Base-by-base conservation (phyloP, 257 asterid genomes). In the Solanum stenotomum region DNA sequence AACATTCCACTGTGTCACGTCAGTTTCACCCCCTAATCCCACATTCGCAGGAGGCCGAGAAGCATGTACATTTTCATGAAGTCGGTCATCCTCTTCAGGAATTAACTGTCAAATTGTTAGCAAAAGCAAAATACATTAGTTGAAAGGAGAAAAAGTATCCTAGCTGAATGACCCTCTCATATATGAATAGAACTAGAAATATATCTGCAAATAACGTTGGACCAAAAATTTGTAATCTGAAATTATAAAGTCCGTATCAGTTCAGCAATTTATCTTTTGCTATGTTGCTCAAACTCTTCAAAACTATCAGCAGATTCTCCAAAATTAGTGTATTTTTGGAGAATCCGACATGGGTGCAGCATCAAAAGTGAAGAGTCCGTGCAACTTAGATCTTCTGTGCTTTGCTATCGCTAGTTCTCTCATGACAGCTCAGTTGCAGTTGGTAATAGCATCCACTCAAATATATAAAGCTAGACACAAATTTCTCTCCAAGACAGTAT, bases 1-100 rank as follows among this genome's bases (percentile, higher is more conserved):
- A 42, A 97, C 97, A 9, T 97, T 97, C 99, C 99, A 97, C 89
- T 97, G 99, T 1, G 95, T 92, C 89, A 97, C 99, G n/a, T 95
- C 99, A 1, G 93, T 95, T 90, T 96, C 99, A n/a, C 90, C 90
- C 74, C 92, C 89, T 14, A 89, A 86, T 27, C 93, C 88, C 44
- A 86, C 40, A 71, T 92, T 94, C 76, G 91, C 89, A 35, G 91
- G 65, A n/a, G 70, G 83, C 88, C 84, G 93, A 74, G 95, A 89
- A 84, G 93, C 89, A 49, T 78, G 90, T 79, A 90, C 44, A 72
- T 90, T 37, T 16, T 91, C 95, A 27, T 90, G 91, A 83, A 86
- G 91, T 87, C 89, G 94, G 87, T 96, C 98, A 3, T 94, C 99
- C 92, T 95, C 98, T 91, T 96, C 99, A 6, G 94, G 52, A 52